Evolutionary conservation across 257 asterid species (phyloP).

Genomic region (Solanum dulcamara): DNA sequence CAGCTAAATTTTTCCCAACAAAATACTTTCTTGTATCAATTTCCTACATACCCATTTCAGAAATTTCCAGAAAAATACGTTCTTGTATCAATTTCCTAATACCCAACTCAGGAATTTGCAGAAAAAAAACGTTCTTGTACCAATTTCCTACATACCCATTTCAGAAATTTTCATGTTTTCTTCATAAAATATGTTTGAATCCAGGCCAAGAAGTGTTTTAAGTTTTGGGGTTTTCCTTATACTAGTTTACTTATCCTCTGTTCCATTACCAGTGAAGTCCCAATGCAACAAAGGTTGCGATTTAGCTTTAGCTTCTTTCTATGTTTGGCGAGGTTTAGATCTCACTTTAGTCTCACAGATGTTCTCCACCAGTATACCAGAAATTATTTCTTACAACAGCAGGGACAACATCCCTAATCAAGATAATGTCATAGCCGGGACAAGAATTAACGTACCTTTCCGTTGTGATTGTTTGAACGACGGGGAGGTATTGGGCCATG

Average conservation of each 20-base stretch:
- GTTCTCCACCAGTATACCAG: neutral
- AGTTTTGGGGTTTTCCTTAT: neutral
- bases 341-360: slow-evolving; percentile 19
- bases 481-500: slow-evolving; percentile 41
- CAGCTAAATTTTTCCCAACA: neutral
- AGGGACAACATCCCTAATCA: slow-evolving; percentile 17
- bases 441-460: slow-evolving; percentile 55
- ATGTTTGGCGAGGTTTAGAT: slow-evolving; percentile 16
- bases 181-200: neutral
- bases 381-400: slow-evolving; percentile 32
- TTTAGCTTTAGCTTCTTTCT: slow-evolving; percentile 61
- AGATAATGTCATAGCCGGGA: slow-evolving; percentile 27
- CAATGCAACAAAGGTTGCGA: slow-evolving; percentile 55
- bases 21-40: neutral
- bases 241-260: neutral
- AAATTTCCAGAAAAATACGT: neutral
- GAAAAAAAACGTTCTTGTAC: neutral
- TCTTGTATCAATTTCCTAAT: neutral
- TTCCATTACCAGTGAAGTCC: slow-evolving; percentile 19
- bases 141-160: neutral
- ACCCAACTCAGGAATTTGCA: neutral
- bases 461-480: slow-evolving; percentile 45
- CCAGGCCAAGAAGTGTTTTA: neutral
- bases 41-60: neutral
- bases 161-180: neutral